Conservation (phyloP, 1,284 basidiomycete genomes). For the Anthracocystis walkeri region DNA sequence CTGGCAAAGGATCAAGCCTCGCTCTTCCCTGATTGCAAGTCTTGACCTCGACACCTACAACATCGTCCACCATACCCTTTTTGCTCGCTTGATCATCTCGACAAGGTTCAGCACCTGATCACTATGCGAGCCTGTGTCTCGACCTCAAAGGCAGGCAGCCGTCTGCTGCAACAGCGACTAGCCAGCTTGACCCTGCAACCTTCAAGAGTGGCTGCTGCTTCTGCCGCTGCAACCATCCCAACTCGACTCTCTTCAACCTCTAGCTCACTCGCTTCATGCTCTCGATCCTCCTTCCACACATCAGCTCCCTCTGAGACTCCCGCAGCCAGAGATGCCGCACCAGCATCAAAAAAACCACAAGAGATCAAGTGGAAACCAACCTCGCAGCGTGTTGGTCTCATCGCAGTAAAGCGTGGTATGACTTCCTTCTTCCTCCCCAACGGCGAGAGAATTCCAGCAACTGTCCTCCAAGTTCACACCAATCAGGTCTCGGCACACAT, state of each 20-base stretch:
- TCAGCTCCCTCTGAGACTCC: constrained; percentile 20
- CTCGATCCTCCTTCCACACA: constrained; percentile 29
- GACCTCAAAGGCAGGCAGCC: constrained; percentile 32
- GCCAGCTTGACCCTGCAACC: constrained; percentile 26
- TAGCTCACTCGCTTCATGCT: constrained; percentile 7
- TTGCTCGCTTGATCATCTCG: background rate
- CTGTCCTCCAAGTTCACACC: constrained; percentile 85
- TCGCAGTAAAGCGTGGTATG: constrained; percentile 97
- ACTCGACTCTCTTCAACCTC: constrained; percentile 9
- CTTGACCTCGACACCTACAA: background rate
- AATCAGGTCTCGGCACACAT: constrained; percentile 59
- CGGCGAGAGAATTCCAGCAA: constrained; percentile 88
- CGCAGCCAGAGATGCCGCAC: constrained; percentile 7
- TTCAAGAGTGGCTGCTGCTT: constrained; percentile 15
- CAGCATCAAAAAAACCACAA: constrained; percentile 15
- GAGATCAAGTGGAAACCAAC: constrained; percentile 79
- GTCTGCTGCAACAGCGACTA: constrained; percentile 40
- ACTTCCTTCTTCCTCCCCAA: constrained; percentile 90
- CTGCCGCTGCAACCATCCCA: constrained; percentile 9
- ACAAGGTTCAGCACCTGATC: background rate
- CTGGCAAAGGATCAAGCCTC: background rate
- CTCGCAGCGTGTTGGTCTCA: constrained; percentile 85
- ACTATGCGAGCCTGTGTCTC: constrained; percentile 31
- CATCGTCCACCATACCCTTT: background rate
- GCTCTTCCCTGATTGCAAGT: background rate